These are phyloP conservation scores for Apiospora hydei DNA, from an alignment of 2,329 filamentous ascomycete genomes.

Conservation along the genomic window DNA sequence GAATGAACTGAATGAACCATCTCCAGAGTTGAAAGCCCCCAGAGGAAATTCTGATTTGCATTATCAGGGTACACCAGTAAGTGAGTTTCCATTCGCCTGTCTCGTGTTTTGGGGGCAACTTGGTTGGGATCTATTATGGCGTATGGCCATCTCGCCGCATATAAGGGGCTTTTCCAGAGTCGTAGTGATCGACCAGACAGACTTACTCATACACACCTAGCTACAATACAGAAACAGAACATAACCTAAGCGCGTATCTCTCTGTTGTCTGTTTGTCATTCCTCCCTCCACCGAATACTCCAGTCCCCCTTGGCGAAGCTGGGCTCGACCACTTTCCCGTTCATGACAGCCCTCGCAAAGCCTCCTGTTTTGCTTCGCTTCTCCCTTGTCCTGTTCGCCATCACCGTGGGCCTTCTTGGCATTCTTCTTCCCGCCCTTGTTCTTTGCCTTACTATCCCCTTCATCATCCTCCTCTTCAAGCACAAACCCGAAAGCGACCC, in stretches of 20 bases:
- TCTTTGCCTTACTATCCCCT: not conserved
- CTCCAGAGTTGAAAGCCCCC: too few relatives aligned
- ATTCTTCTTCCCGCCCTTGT: not conserved
- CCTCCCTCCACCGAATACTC: conserved; percentile 63
- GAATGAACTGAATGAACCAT: too few relatives aligned
- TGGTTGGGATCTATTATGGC: too few relatives aligned
- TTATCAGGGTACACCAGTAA: too few relatives aligned
- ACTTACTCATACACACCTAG: too few relatives aligned
- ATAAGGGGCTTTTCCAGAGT: too few relatives aligned
- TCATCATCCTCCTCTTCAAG: not conserved
- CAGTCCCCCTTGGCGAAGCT: conserved; percentile 69
- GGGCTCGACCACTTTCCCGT: conserved; percentile 63
- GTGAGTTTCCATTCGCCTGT: too few relatives aligned
- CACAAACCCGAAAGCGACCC: conserved; percentile 61
- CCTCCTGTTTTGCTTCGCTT: conserved; percentile 38
- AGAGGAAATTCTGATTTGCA: too few relatives aligned
- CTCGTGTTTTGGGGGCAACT: too few relatives aligned
- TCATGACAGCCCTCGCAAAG: conserved; percentile 68
- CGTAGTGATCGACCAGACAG: too few relatives aligned
- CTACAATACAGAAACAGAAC: too few relatives aligned
- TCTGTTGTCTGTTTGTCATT: not conserved
- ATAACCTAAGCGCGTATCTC: not conserved
- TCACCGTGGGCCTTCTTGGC: conserved; percentile 30
- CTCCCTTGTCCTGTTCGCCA: not conserved
- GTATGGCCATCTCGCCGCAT: too few relatives aligned